Evolutionary conservation across 2,329 filamentous ascomycete genomes (phyloP).

Genomic region (Fusarium ambrosium): DNA sequence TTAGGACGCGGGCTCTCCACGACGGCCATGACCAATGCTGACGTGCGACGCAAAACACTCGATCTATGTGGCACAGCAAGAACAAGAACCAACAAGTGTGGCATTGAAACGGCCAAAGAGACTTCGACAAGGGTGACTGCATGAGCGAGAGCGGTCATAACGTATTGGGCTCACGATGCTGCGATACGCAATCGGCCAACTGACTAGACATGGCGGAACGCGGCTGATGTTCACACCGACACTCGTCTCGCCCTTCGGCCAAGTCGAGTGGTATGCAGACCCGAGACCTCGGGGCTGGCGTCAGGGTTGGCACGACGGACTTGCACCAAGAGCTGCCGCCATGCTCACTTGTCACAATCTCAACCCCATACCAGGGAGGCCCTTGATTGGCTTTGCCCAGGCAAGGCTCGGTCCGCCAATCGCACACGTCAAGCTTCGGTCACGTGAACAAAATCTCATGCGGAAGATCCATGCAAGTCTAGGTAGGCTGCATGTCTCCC

Average conservation of each 20-base stretch:
- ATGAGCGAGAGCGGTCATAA: neutral
- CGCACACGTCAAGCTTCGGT: conserved; percentile 51
- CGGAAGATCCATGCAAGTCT: conserved; percentile 50
- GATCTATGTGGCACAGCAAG: neutral
- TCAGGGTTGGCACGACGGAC: conserved; percentile 33
- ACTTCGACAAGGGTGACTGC: conserved; percentile 9
- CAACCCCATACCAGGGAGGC: conserved; percentile 20
- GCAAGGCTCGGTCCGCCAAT: conserved; percentile 56
- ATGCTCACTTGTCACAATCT: conserved; percentile 39
- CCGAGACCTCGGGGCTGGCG: conserved; percentile 40
- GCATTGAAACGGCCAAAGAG: neutral
- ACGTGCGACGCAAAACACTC: neutral
- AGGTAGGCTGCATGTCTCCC: conserved; percentile 53
- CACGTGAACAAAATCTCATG: conserved; percentile 54
- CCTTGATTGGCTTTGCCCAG: conserved; percentile 45
- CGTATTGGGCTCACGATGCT: conserved; percentile 6
- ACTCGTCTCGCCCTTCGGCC: conserved; percentile 16
- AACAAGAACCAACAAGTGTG: conserved; percentile 18
- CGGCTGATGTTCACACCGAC: conserved; percentile 37
- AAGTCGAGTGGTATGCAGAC: conserved; percentile 22
- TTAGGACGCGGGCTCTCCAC: neutral
- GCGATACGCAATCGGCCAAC: conserved; percentile 21
- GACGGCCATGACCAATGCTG: conserved; percentile 10
- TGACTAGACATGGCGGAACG: conserved; percentile 12
- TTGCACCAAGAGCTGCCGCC: conserved; percentile 32